A percentile compares a stretch with the other conserved stretches of the same genome.
phyloP scores from a whole-genome alignment of 257 asterid species.

The Solanum piurae region DNA sequence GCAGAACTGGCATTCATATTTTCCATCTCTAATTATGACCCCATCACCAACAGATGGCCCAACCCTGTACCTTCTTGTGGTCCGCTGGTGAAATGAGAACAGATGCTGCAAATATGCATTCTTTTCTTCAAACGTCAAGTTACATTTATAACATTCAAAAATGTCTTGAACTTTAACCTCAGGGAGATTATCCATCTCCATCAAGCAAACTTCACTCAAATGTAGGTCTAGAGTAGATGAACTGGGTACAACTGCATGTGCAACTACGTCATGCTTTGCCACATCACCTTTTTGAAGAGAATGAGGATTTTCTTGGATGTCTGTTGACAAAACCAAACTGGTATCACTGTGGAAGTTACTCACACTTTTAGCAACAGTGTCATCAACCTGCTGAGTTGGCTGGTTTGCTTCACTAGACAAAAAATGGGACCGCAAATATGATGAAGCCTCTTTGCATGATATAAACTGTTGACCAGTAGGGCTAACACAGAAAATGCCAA shows the following conservation, averaged over 20 bases:
- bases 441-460: constrained; percentile 85
- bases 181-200: constrained; percentile 71
- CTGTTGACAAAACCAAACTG: constrained; percentile 1
- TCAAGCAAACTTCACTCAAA: constrained; percentile 29
- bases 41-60: constrained; percentile 75
- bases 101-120: constrained; percentile 75
- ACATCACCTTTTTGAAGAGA: constrained; percentile 17
- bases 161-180: constrained; percentile 81
- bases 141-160: constrained; percentile 81
- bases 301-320: constrained; percentile 40
- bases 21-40: constrained; percentile 70
- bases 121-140: constrained; percentile 58
- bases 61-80: constrained; percentile 61
- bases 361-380: constrained; percentile 38
- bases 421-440: constrained; percentile 59
- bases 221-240: constrained; percentile 22
- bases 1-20: constrained; percentile 88
- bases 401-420: constrained; percentile 25
- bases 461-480: constrained; percentile 75
- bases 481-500: constrained; percentile 28
- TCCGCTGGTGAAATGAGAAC: constrained; percentile 66
- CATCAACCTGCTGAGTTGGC: constrained; percentile 31
- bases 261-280: constrained; percentile 12
- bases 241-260: constrained; percentile 25
- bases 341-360: constrained; percentile 7